phyloP scores from a whole-genome alignment of 106 monocot genomes.

The Allium cepa region DNA sequence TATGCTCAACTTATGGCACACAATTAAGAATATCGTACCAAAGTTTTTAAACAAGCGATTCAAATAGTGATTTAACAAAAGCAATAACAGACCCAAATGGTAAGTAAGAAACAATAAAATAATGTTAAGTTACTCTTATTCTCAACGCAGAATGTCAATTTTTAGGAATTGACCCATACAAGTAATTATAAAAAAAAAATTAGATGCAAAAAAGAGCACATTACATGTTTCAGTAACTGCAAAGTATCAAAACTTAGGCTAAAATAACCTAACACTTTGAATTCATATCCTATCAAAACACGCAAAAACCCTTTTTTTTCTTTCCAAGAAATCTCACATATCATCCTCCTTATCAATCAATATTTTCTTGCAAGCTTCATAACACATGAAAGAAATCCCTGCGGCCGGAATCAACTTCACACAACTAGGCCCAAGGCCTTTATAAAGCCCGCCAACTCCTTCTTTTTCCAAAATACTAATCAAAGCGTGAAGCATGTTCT shows the following conservation, averaged over 20 bases:
- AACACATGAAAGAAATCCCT: constrained; percentile 97
- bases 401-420: constrained; percentile 93
- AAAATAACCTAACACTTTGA: too few relatives aligned
- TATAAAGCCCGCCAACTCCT: constrained; percentile 82
- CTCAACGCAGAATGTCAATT: too few relatives aligned
- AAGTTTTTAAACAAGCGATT: too few relatives aligned
- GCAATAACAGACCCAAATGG: too few relatives aligned
- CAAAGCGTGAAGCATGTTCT: constrained; percentile 84
- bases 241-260: too few relatives aligned
- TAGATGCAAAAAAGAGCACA: not conserved
- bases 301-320: not conserved
- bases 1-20: too few relatives aligned
- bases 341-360: constrained; percentile 56
- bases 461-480: constrained; percentile 74
- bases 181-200: too few relatives aligned
- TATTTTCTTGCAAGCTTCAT: constrained; percentile 95
- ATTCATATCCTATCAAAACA: not conserved
- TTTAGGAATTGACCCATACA: too few relatives aligned
- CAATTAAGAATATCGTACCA: too few relatives aligned
- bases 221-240: not conserved
- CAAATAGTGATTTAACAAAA: too few relatives aligned
- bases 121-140: too few relatives aligned
- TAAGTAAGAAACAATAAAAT: too few relatives aligned
- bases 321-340: not conserved
- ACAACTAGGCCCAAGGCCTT: constrained; percentile 92